These are phyloP conservation scores for Colletotrichum nymphaeae DNA, from an alignment of 2,329 filamentous ascomycete genomes.

Conservation along the genomic window DNA sequence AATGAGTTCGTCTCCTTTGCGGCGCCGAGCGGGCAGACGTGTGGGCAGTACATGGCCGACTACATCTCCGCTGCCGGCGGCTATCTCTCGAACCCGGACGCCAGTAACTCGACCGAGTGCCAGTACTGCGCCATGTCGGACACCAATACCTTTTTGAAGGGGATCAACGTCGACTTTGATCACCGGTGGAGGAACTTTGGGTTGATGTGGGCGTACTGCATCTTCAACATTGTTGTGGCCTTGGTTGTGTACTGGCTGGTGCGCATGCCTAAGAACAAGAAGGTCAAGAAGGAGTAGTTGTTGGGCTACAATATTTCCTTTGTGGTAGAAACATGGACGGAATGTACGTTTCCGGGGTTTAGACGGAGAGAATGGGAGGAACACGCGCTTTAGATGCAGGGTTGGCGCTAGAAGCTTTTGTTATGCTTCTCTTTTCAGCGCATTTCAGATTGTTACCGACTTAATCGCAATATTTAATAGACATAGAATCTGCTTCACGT, in stretches of 20 bases:
- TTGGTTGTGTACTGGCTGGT: constrained; percentile 60
- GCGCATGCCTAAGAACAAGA: constrained; percentile 42
- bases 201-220: constrained; percentile 62
- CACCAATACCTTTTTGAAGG: constrained; percentile 50
- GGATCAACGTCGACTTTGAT: constrained; percentile 56
- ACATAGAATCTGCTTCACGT: neutral
- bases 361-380: neutral
- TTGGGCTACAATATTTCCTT: neutral
- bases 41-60: constrained; percentile 29
- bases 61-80: constrained; percentile 30
- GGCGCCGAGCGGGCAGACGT: constrained; percentile 25
- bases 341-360: neutral
- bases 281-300: constrained; percentile 2
- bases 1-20: constrained; percentile 33
- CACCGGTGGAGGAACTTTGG: constrained; percentile 67
- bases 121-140: constrained; percentile 53
- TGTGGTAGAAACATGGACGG: neutral
- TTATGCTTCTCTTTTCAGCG: neutral
- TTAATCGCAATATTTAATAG: neutral
- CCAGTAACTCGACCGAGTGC: constrained; percentile 53
- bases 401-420: neutral
- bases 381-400: neutral
- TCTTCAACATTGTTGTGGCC: constrained; percentile 59
- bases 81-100: constrained; percentile 23
- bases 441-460: neutral